phyloP scores from a whole-genome alignment of 192 early-diverging fungal genomes.

The Rhizoclosmatium sp. region DNA sequence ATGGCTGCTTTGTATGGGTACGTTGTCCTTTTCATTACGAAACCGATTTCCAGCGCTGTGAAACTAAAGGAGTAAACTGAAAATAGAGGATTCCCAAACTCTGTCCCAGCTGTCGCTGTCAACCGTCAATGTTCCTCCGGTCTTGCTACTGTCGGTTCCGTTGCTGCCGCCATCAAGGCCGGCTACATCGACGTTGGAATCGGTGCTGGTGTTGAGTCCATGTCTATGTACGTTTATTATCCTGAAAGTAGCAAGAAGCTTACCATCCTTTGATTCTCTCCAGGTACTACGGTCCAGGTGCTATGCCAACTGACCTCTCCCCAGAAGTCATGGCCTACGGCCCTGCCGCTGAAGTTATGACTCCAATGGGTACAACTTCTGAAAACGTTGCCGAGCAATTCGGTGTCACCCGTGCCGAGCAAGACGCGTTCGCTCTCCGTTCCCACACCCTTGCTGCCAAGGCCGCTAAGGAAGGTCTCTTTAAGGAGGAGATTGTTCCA shows the following conservation, averaged over 20 bases:
- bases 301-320: constrained; percentile 75
- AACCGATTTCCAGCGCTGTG: constrained; percentile 19
- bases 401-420: constrained; percentile 82
- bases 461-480: constrained; percentile 91
- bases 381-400: constrained; percentile 96
- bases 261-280: neutral
- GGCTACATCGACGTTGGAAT: constrained; percentile 93
- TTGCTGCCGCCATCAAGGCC: constrained; percentile 87
- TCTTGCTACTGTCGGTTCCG: constrained; percentile 85
- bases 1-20: constrained; percentile 88
- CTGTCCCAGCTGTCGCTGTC: constrained; percentile 80
- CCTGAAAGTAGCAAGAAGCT: neutral
- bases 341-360: constrained; percentile 75
- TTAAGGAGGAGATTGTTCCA: constrained; percentile 91
- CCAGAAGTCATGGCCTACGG: constrained; percentile 78
- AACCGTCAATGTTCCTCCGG: constrained; percentile 96
- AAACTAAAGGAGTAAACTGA: neutral
- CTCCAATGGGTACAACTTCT: constrained; percentile 83
- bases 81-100: constrained; percentile 73
- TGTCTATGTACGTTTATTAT: constrained; percentile 66
- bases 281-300: constrained; percentile 78
- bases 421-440: constrained; percentile 88
- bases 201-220: constrained; percentile 93
- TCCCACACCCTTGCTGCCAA: constrained; percentile 84
- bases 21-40: constrained; percentile 11